Evolutionary conservation across 2,329 filamentous ascomycete genomes (phyloP).

Genomic region (Aurifilum marmelostoma): DNA sequence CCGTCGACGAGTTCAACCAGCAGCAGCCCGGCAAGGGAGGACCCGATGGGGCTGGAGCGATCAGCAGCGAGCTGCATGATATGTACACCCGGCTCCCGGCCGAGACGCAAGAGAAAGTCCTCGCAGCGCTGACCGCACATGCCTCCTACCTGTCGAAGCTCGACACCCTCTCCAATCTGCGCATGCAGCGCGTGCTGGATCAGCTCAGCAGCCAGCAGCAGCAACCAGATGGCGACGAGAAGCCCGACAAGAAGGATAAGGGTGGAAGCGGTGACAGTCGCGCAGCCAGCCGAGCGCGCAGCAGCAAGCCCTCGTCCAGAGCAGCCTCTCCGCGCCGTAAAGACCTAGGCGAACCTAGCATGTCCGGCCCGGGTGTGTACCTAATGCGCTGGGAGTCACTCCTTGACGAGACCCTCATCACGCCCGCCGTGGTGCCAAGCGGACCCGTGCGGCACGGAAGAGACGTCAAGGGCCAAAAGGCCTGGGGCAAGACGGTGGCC

Average conservation of each 20-base stretch:
- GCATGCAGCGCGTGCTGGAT: slow-evolving; percentile 35
- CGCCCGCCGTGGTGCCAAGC: slow-evolving; percentile 55
- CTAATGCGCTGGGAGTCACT: slow-evolving; percentile 73
- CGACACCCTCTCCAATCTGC: slow-evolving; percentile 53
- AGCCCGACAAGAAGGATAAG: background rate
- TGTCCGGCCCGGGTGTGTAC: slow-evolving; percentile 71
- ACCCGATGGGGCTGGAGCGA: slow-evolving; percentile 33
- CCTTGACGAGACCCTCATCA: slow-evolving; percentile 70
- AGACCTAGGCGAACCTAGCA: slow-evolving; percentile 36
- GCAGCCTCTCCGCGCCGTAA: slow-evolving; percentile 10
- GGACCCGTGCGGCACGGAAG: slow-evolving; percentile 58
- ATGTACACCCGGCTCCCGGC: slow-evolving; percentile 52
- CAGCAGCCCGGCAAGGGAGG: slow-evolving; percentile 15
- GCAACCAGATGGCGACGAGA: background rate
- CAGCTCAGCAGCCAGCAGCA: slow-evolving; percentile 5
- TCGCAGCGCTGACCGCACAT: slow-evolving; percentile 61
- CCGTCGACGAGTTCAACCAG: slow-evolving; percentile 58
- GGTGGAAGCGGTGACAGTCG: background rate
- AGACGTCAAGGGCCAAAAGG: slow-evolving; percentile 51
- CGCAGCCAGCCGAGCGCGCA: background rate
- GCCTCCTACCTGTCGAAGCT: slow-evolving; percentile 61
- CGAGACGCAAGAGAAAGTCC: slow-evolving; percentile 49
- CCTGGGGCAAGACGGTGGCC: slow-evolving; percentile 49
- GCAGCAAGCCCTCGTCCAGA: slow-evolving; percentile 29
- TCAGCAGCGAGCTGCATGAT: slow-evolving; percentile 45